Evolutionary conservation across 139 green algal genomes (phyloP).

Genomic region (Tetraselmis striata): DNA sequence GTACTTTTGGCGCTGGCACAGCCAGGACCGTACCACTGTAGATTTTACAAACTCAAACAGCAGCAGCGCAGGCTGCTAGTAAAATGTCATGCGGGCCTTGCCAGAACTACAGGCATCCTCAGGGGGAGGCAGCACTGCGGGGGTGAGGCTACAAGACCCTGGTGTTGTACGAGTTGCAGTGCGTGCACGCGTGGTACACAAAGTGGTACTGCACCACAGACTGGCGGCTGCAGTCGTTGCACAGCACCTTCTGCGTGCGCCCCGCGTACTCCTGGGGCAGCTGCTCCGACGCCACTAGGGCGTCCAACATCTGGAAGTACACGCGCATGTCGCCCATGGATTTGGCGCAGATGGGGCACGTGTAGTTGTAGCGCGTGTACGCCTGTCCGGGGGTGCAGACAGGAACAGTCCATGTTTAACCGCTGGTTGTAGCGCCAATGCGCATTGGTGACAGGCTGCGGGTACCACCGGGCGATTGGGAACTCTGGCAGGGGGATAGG

Average conservation of each 20-base stretch:
- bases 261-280: slow-evolving; percentile 64
- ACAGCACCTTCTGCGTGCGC: slow-evolving; percentile 75
- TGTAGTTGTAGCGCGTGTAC: slow-evolving; percentile 87
- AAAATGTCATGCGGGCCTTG: too few relatives aligned
- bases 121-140: too few relatives aligned
- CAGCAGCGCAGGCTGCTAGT: too few relatives aligned
- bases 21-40: too few relatives aligned
- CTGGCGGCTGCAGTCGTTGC: slow-evolving; percentile 81
- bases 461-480: too few relatives aligned
- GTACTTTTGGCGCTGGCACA: too few relatives aligned
- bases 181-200: slow-evolving; percentile 88
- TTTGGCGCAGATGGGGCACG: slow-evolving; percentile 93
- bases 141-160: slow-evolving; percentile 41
- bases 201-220: slow-evolving; percentile 81
- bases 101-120: too few relatives aligned
- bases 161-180: slow-evolving; percentile 92
- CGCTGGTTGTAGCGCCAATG: background rate
- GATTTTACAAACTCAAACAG: too few relatives aligned
- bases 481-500: too few relatives aligned
- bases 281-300: slow-evolving; percentile 64
- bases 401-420: background rate
- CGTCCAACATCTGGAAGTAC: slow-evolving; percentile 97
- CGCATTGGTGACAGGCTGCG: background rate
- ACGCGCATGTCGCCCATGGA: slow-evolving; percentile 91
- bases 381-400: too few relatives aligned